A percentile compares a stretch with the other conserved stretches of the same genome.
These are phyloP conservation scores for Kazachstania martiniae DNA, from an alignment of 805 yeast genomes.

Conservation along the genomic window DNA sequence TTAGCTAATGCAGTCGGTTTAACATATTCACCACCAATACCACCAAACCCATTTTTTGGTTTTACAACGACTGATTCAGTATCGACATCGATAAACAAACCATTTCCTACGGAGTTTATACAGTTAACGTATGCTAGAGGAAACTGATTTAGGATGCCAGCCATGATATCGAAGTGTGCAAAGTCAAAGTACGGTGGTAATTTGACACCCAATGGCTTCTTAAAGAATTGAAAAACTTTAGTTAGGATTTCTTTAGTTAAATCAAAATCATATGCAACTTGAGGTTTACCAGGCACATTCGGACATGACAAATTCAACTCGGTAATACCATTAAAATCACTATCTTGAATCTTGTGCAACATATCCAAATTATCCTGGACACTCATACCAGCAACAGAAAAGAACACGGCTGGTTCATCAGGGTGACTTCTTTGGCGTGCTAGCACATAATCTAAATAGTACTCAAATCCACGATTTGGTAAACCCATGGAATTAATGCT, in stretches of 20 bases:
- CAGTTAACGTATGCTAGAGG: conserved; percentile 23
- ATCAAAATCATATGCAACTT: conserved; percentile 25
- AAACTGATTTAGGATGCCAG: conserved; percentile 18
- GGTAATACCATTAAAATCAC: conserved; percentile 19
- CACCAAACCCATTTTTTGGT: conserved; percentile 26
- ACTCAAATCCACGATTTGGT: conserved; percentile 24
- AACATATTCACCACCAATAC: conserved; percentile 26
- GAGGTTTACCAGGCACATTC: conserved; percentile 28
- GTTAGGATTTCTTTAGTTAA: conserved; percentile 16
- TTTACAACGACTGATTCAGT: conserved; percentile 23
- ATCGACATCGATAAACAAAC: conserved; percentile 21
- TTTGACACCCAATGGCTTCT: conserved; percentile 24
- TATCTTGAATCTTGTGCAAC: conserved; percentile 17
- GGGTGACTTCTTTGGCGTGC: conserved; percentile 11
- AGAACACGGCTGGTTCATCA: conserved; percentile 12
- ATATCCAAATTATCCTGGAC: conserved; percentile 18
- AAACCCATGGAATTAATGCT: conserved; percentile 27
- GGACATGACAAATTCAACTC: conserved; percentile 26
- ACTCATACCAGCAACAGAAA: conserved; percentile 26
- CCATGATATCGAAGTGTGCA: conserved; percentile 24
- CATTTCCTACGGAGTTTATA: conserved; percentile 25
- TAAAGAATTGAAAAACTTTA: conserved; percentile 19
- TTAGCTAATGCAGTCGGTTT: conserved; percentile 27
- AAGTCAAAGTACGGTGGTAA: conserved; percentile 26
- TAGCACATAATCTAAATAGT: conserved; percentile 19